Evolutionary conservation across 1,284 basidiomycete species (phyloP), one percentile per base, ranked within the genome.

Genomic region (Cryptococcus sp.): DNA sequence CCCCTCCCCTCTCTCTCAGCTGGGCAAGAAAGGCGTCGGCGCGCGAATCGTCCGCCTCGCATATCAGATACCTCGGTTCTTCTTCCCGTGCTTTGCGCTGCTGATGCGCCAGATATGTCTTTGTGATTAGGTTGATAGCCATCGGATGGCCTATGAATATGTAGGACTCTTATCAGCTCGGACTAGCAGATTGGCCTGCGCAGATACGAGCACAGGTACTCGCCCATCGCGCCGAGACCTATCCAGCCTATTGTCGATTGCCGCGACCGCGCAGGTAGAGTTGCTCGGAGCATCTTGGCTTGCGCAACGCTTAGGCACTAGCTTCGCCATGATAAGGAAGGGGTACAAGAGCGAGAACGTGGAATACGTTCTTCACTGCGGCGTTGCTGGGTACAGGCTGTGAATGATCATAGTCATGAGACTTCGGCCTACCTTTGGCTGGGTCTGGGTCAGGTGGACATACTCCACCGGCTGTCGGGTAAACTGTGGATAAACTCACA

Each of bases 191-290:
- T 22, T 41, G 8, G 5, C 22, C 50, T 3, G 39, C 15, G 2
- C 39, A 27, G 7, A 10, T 17, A 3, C 22, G n/a, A 52, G 22
- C 16, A 52, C 6, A 35, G 3, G 43, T 7, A 57, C 69, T 58
- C 52, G 70, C 72, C 75, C 75, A 77, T 77, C 25, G 71, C 72
- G 40, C 75, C 75, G 23, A 77, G 69, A 51, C 75, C 75, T 52
- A 77, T 73, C 72, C 73, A 77, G 52, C 74, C 75, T 51, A 73
- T 70, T 0, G 73, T 73, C 22, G 68, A 57, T 11, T 63, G 60
- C 49, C 75, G 62, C 6, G 64, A 64, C 43, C 67, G 66, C 19
- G 61, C 47, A 13, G 51, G n/a, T 17, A 50, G 23, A n/a, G 72
- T 64, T 7, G 69, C 61, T 25, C 41, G 51, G 25, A 65, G 46